Evolutionary conservation across 108 stramenopile species (phyloP), one percentile per base, ranked within the genome.

Genomic region (Hondaea fermentalgiana): DNA sequence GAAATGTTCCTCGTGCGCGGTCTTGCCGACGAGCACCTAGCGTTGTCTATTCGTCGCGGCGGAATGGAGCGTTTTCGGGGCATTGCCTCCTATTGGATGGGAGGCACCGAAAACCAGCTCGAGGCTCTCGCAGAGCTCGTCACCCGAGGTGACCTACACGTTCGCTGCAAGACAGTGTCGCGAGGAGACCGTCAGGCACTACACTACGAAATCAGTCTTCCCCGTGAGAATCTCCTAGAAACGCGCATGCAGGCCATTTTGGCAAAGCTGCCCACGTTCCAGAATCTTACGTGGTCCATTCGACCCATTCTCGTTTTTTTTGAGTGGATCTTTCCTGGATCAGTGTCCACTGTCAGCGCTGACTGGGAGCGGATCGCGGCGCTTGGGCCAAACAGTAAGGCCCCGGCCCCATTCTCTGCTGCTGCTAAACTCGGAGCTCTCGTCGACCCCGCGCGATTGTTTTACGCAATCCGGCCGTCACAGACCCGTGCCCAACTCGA

Each of bases 301-400:
- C 64, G 64, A 8, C 64, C 14, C 42, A 69, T 69, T 14, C 3
- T 42, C 25, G 25, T 69, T 0, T 28, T 69, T 17, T 69, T 83
- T 12, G 76, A 83, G 76, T 83, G 76, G 76, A 21, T 83, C 49
- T 83, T 83, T 23, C 76, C 76, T 6, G 76, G 76, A 6, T 55
- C 76, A 17, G 76, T 83, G 43, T 83, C 76, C 6, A 47, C 49
- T 6, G 19, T 23, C 55, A 57, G 55, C 55, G 55, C 55, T 14
- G 55, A 57, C 55, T 57, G 35, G 35, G 35, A 35, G 35, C 35
- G 35, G 1, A 35, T 35, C 35, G 35, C 35, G 35, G 35, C 35
- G 35, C 35, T 35, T 35, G 35, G 35, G 35, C 35, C 35, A 35
- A 35, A 35, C 2, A 35, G 35, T 35, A 29, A 25, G 25, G 49